Percentiles rank a stretch among this genome's conserved stretches.
phyloP scores from a whole-genome alignment of 768 basidiomycete genomes.

The Albatrellus ellisii region DNA sequence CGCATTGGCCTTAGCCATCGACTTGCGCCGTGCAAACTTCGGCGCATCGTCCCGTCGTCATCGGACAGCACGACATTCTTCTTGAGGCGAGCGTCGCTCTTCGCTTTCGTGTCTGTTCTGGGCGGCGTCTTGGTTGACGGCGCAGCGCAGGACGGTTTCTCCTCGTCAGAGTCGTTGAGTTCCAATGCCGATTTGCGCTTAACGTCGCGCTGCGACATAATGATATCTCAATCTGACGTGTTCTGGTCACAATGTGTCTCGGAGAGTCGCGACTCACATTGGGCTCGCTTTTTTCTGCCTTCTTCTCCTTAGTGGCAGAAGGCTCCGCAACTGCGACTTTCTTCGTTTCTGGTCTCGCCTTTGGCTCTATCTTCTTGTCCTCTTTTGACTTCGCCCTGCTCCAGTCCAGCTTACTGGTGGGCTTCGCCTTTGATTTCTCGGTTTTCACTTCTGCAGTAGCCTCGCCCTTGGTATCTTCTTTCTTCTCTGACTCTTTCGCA shows the following conservation, averaged over 20 bases:
- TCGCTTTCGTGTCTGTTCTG: conserved; percentile 6
- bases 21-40: conserved; percentile 25
- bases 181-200: conserved; percentile 20
- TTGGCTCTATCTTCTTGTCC: conserved; percentile 11
- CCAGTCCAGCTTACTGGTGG: conserved; percentile 41
- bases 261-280: conserved; percentile 1
- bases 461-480: conserved; percentile 8
- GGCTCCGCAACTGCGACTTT: too few relatives aligned
- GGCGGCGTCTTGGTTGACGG: conserved; percentile 7
- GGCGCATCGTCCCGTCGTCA: conserved; percentile 38
- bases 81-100: conserved; percentile 24
- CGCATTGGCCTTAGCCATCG: conserved; percentile 21
- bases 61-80: conserved; percentile 45
- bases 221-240: neutral
- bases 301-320: too few relatives aligned
- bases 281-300: too few relatives aligned
- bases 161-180: conserved; percentile 16
- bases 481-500: conserved; percentile 2
- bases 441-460: conserved; percentile 17
- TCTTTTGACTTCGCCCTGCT: conserved; percentile 13
- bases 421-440: conserved; percentile 21
- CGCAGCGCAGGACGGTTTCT: conserved; percentile 3
- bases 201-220: conserved; percentile 16
- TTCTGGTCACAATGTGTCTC: neutral
- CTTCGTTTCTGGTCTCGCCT: conserved; percentile 4